A percentile compares a stretch with the other conserved stretches of the same genome.
Conservation (phyloP, 179 eudicot species). For the Patellifolia procumbens region DNA sequence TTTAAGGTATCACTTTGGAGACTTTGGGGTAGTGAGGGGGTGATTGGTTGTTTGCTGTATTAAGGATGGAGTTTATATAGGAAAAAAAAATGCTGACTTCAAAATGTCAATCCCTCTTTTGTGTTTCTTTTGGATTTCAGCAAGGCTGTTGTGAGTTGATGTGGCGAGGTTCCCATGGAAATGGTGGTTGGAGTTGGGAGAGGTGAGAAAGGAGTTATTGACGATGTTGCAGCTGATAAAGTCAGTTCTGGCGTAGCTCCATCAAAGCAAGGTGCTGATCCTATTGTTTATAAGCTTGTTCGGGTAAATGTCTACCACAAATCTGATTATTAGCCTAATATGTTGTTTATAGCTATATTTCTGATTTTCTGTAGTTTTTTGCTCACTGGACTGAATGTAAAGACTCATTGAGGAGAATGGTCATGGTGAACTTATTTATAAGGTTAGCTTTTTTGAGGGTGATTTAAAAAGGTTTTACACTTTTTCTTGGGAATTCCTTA, state of each 20-base stretch:
- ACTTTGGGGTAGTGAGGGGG: too few relatives aligned
- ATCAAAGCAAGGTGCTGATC: conserved; percentile 41
- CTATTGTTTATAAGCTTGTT: conserved; percentile 69
- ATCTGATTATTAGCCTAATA: neutral
- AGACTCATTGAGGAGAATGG: neutral
- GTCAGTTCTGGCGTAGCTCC: conserved; percentile 33
- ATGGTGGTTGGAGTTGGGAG: conserved; percentile 42
- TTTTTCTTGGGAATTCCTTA: too few relatives aligned
- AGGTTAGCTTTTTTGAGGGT: neutral
- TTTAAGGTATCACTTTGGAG: neutral
- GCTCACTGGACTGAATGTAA: conserved; percentile 7
- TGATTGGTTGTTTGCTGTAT: neutral
- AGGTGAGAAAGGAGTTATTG: conserved; percentile 34
- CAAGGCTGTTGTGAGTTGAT: conserved; percentile 39
- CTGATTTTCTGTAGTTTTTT: neutral
- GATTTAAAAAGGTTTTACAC: neutral
- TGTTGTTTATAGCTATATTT: neutral
- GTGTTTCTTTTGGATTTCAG: conserved; percentile 35
- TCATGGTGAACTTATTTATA: neutral
- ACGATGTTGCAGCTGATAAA: conserved; percentile 25
- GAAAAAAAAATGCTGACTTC: neutral
- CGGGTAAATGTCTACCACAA: conserved; percentile 39
- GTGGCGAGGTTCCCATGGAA: conserved; percentile 57
- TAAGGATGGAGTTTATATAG: neutral
- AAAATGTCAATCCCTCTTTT: neutral